phyloP scores from a whole-genome alignment of 2,329 filamentous ascomycete genomes.

The Colletotrichum sp. region DNA sequence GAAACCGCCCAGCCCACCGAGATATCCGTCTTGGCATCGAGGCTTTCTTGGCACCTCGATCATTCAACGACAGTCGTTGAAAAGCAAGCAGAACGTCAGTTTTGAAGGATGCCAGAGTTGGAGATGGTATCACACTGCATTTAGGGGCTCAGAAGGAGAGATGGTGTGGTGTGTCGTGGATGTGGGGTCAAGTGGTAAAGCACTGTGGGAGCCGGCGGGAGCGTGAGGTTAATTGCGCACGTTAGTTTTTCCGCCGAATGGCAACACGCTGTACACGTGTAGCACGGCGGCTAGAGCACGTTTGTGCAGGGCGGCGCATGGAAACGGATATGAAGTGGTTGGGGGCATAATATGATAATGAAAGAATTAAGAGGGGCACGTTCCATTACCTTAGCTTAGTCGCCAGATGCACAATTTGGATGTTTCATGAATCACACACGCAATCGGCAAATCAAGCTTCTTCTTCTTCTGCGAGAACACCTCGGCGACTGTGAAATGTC shows the following conservation, averaged over 20 bases:
- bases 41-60: not conserved
- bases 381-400: not conserved
- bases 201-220: not conserved
- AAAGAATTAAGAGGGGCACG: not conserved
- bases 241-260: not conserved
- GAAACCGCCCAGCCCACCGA: not conserved
- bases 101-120: not conserved
- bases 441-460: not conserved
- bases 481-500: not conserved
- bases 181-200: not conserved
- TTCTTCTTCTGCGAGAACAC: not conserved
- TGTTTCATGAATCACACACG: not conserved
- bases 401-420: not conserved
- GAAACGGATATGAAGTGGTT: not conserved
- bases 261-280: not conserved
- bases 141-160: not conserved
- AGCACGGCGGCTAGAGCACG: not conserved
- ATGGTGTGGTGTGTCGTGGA: not conserved
- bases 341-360: not conserved
- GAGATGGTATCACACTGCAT: not conserved
- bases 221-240: not conserved
- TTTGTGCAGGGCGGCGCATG: not conserved
- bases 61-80: not conserved
- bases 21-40: slow-evolving; percentile 10
- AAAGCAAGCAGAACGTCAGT: not conserved